Conservation (phyloP, 129 eudicot genomes). For the Arctium lappa region DNA sequence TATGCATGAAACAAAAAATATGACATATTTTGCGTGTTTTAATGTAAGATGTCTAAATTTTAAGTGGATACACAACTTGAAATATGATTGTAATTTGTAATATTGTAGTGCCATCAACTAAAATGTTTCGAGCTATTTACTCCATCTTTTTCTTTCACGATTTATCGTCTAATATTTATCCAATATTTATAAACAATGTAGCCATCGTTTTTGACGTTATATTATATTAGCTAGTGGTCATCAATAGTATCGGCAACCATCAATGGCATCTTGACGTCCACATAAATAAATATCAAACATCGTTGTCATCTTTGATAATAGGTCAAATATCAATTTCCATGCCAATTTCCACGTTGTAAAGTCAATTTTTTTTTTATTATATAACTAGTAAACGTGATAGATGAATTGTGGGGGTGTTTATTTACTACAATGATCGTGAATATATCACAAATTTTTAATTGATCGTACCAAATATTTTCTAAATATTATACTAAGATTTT, state of each 20-base stretch:
- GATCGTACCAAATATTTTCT: too few species aligned
- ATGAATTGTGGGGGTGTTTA: background rate
- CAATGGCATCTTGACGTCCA: background rate
- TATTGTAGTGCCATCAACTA: background rate
- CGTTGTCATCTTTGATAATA: background rate
- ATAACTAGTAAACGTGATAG: background rate
- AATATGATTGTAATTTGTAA: background rate
- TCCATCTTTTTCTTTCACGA: too few species aligned
- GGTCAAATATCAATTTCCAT: background rate
- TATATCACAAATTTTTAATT: too few species aligned
- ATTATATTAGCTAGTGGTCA: background rate
- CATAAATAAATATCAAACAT: background rate
- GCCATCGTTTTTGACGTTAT: background rate
- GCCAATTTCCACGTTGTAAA: background rate
- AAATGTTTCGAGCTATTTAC: background rate
- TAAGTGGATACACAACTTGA: background rate
- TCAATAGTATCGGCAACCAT: background rate
- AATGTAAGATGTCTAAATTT: too few species aligned
- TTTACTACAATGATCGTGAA: background rate
- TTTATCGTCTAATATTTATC: background rate
- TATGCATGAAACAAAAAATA: background rate
- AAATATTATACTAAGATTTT: background rate
- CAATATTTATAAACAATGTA: background rate
- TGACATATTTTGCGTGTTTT: background rate
- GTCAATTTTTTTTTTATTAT: background rate